phyloP scores from a whole-genome alignment of 805 yeast species.

The Nematodospora valgi region DNA sequence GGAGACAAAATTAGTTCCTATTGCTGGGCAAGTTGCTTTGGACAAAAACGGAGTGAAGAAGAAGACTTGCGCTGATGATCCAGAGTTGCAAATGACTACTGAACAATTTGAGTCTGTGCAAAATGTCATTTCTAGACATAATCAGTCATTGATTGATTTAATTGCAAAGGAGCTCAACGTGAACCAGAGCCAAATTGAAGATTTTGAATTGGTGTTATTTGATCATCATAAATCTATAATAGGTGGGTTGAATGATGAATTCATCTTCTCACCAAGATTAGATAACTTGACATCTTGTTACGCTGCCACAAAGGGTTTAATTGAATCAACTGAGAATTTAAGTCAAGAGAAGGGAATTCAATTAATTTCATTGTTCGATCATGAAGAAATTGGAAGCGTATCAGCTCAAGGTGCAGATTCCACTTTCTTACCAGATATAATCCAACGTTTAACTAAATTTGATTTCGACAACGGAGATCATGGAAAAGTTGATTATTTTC shows the following conservation, averaged over 20 bases:
- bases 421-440: slow-evolving; percentile 76
- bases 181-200: slow-evolving; percentile 61
- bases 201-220: slow-evolving; percentile 81
- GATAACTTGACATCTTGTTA: slow-evolving; percentile 89
- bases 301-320: slow-evolving; percentile 70
- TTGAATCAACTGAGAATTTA: slow-evolving; percentile 48
- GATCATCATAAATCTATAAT: slow-evolving; percentile 81
- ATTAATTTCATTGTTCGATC: slow-evolving; percentile 83
- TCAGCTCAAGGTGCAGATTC: slow-evolving; percentile 98
- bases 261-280: slow-evolving; percentile 84
- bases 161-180: slow-evolving; percentile 66
- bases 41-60: slow-evolving; percentile 17
- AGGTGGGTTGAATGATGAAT: slow-evolving; percentile 90
- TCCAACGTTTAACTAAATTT: slow-evolving; percentile 57
- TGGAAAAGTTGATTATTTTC: slow-evolving; percentile 27
- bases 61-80: slow-evolving; percentile 48
- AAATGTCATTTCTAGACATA: slow-evolving; percentile 70
- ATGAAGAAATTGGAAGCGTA: slow-evolving; percentile 91
- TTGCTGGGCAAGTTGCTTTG: slow-evolving; percentile 57
- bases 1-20: slow-evolving; percentile 82
- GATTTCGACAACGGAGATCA: slow-evolving; percentile 19
- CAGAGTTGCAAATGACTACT: slow-evolving; percentile 43
- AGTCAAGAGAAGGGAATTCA: slow-evolving; percentile 56
- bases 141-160: slow-evolving; percentile 61
- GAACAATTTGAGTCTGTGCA: slow-evolving; percentile 65